Conservation (phyloP, 2,329 filamentous ascomycete genomes). For the Rutstroemia sp. region DNA sequence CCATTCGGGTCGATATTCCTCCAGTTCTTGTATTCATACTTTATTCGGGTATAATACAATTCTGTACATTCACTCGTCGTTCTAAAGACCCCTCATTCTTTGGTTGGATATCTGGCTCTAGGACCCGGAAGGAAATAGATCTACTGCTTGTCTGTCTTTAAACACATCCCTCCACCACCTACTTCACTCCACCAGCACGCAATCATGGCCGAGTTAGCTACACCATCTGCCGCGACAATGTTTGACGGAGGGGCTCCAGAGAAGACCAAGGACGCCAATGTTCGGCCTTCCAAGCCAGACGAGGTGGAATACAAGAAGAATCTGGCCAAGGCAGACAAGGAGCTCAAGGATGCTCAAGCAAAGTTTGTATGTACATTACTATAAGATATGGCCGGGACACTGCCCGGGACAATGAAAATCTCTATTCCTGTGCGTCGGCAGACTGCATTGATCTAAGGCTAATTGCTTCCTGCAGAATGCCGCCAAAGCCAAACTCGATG, state of each 20-base stretch:
- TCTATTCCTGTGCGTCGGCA: constrained; percentile 3
- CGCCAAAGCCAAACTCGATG: constrained; percentile 81
- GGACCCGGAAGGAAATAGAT: not conserved
- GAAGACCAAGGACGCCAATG: constrained; percentile 8
- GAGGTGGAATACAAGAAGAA: constrained; percentile 75
- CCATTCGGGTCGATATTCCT: not conserved
- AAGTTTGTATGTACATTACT: constrained; percentile 45
- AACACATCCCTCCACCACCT: not conserved
- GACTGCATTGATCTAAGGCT: constrained; percentile 13
- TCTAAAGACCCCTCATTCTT: not conserved
- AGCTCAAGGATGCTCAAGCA: constrained; percentile 70
- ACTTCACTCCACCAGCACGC: not conserved
- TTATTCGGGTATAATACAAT: not conserved
- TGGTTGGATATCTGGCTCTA: not conserved
- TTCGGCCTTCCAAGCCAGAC: constrained; percentile 79
- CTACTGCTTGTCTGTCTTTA: constrained; percentile 1
- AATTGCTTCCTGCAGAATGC: constrained; percentile 55
- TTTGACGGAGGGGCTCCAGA: constrained; percentile 30
- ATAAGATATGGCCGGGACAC: not conserved
- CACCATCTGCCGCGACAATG: constrained; percentile 37
- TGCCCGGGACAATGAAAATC: not conserved
- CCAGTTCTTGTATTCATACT: not conserved
- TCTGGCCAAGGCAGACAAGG: constrained; percentile 78
- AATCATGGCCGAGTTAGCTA: constrained; percentile 41
- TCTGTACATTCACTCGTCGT: not conserved